Percentiles rank a stretch among this genome's conserved stretches.
Evolutionary conservation across 352 stramenopile genomes (phyloP).

Genomic region (Phytophthora idaei): DNA sequence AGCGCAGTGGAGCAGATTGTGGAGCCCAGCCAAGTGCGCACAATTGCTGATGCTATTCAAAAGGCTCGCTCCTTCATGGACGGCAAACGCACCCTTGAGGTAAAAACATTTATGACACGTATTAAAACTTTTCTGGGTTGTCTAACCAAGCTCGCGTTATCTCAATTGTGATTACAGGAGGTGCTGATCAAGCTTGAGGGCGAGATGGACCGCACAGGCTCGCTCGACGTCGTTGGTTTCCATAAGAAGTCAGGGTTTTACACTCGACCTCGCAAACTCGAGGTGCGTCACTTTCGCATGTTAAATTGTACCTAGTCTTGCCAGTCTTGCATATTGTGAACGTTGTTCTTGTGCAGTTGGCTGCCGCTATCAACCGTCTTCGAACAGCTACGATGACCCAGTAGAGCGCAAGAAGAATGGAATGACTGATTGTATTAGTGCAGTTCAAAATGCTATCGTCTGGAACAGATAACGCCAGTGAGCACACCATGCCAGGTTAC

Average conservation of each 20-base stretch:
- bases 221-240: constrained; percentile 62
- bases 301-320: background rate
- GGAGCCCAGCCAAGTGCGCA: constrained; percentile 85
- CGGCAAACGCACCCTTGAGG: constrained; percentile 56
- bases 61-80: constrained; percentile 66
- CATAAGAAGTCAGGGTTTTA: constrained; percentile 80
- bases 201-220: constrained; percentile 65
- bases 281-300: constrained; percentile 41
- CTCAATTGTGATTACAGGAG: constrained; percentile 39
- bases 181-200: constrained; percentile 70
- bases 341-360: constrained; percentile 52
- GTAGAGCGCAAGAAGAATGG: constrained; percentile 28
- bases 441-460: too few species aligned
- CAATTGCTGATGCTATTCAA: constrained; percentile 76
- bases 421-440: background rate
- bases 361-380: constrained; percentile 89
- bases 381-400: constrained; percentile 73
- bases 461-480: too few species aligned
- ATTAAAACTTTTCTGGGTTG: background rate
- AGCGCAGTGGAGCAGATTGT: constrained; percentile 89
- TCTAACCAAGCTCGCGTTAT: background rate
- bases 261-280: constrained; percentile 77
- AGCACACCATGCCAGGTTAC: too few species aligned
- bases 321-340: constrained; percentile 1
- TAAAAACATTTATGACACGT: constrained; percentile 19